Base-by-base conservation (phyloP, 2,329 filamentous ascomycete genomes). In the Zymoseptoria crescenta region DNA sequence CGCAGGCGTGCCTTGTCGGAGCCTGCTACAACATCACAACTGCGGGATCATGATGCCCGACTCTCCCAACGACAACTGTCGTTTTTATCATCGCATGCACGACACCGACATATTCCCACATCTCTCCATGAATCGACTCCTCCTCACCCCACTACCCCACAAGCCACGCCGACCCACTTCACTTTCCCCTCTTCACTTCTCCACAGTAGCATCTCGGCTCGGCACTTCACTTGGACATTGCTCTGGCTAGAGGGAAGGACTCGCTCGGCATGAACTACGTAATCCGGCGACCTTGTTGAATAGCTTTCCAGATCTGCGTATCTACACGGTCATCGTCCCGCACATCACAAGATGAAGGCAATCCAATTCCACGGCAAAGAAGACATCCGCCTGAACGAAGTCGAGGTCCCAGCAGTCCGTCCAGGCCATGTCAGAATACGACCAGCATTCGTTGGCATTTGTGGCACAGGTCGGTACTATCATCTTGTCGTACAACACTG, bases 281-380 rank as follows among this genome's bases (percentile, higher is more conserved):
- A 4, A 24, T 24, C 24, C 4, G 24, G 24, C 24, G 24, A 24
- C 2, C 2, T 24, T 24, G 24, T 24, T 24, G 24, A 24, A 24
- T 24, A 24, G 24, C 4, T 24, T 2, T 24, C 24, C 24, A 24
- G 24, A 24, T 24, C 24, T 24, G 24, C 24, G 24, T 24, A 24
- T 24, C 24, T 24, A 24, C 2, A 4, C 4, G 24, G 24, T 24
- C 2, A 24, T 24, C 4, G 4, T 24, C 24, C 24, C 24, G 4
- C 24, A 24, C 24, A 24, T 24, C 35, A 16, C 35, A 45, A 45
- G 49, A 67, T 67, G 65, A 63, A 61, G 27, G 64, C 64, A 20
- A 52, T 65, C 8, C 58, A 62, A n/a, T 67, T 67, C 45, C 64
- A 67, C 51, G 65, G 59, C 10, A 56, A 59, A 20, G 57, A 61